These are phyloP conservation scores for Phytomonas serpens DNA, from an alignment of 208 protist genomes.

Conservation along the genomic window DNA sequence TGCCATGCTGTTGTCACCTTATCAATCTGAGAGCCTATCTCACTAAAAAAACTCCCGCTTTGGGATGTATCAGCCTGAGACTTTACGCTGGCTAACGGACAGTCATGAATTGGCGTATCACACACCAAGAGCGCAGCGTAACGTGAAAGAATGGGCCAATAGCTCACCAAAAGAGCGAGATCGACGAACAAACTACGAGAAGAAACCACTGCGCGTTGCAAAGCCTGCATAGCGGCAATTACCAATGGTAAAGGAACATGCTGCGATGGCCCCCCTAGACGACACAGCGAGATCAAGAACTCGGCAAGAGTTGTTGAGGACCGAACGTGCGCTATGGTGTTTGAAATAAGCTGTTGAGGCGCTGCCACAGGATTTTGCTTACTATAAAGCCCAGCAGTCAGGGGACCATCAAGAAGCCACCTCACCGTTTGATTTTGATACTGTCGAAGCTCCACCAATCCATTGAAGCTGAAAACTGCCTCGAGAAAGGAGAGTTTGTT, in stretches of 20 bases:
- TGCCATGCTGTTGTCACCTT: slow-evolving; percentile 12
- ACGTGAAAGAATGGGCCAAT: slow-evolving; percentile 15
- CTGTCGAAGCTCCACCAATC: slow-evolving; percentile 47
- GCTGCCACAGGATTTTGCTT: neutral
- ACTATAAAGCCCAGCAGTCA: neutral
- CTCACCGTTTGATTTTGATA: slow-evolving; percentile 26
- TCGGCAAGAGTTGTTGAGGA: slow-evolving; percentile 32
- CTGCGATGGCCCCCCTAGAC: slow-evolving; percentile 16
- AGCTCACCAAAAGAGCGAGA: slow-evolving; percentile 17
- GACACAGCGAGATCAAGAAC: slow-evolving; percentile 23
- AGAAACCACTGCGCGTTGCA: slow-evolving; percentile 10
- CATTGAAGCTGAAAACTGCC: slow-evolving; percentile 39
- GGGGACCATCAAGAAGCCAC: slow-evolving; percentile 2
- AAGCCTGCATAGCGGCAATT: slow-evolving; percentile 5
- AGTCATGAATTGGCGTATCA: neutral
- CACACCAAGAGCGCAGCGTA: neutral
- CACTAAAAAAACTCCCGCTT: neutral
- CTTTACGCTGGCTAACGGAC: neutral
- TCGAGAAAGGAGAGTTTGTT: slow-evolving; percentile 24
- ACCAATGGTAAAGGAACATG: slow-evolving; percentile 17
- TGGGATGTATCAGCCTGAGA: neutral
- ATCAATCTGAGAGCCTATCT: slow-evolving; percentile 6
- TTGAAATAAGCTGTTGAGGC: neutral
- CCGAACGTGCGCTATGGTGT: slow-evolving; percentile 9
- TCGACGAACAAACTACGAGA: slow-evolving; percentile 33